Percentiles rank a stretch among this genome's conserved stretches.
Conservation (phyloP, 306 rosid genomes). For the Mimosa bimucronata region DNA sequence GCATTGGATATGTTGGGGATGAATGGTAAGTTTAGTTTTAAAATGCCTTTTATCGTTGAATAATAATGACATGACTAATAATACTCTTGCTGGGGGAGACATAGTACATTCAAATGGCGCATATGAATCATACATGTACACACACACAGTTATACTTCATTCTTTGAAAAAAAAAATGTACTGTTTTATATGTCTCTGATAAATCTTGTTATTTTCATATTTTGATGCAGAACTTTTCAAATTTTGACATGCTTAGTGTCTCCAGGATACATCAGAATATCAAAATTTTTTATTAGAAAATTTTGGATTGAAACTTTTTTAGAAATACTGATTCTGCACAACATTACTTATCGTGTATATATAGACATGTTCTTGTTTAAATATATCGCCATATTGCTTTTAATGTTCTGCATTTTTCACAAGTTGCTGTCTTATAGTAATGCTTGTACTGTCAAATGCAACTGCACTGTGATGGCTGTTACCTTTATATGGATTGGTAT, state of each 20-base stretch:
- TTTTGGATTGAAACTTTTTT: neutral
- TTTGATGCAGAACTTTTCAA: too few species aligned
- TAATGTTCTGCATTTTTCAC: neutral
- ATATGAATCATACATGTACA: neutral
- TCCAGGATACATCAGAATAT: neutral
- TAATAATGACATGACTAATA: neutral
- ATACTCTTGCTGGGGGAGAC: neutral
- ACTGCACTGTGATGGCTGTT: neutral
- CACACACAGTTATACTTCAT: neutral
- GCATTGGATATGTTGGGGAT: conserved; percentile 79
- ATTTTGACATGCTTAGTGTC: neutral
- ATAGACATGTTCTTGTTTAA: neutral
- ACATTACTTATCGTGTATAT: neutral
- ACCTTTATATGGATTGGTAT: neutral
- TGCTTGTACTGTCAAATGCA: neutral
- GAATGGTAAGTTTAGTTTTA: conserved; percentile 58
- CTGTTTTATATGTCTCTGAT: neutral
- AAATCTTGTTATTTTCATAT: neutral
- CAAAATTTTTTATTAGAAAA: neutral
- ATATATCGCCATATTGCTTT: neutral
- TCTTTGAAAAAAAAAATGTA: too few species aligned
- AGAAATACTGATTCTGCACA: neutral
- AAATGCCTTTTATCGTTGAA: neutral
- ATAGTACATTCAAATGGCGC: neutral
- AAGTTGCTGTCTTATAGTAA: neutral